Evolutionary conservation across 345 rosid genomes (phyloP), one percentile per base, ranked within the genome.

Genomic region (Pugionium dolabratum): DNA sequence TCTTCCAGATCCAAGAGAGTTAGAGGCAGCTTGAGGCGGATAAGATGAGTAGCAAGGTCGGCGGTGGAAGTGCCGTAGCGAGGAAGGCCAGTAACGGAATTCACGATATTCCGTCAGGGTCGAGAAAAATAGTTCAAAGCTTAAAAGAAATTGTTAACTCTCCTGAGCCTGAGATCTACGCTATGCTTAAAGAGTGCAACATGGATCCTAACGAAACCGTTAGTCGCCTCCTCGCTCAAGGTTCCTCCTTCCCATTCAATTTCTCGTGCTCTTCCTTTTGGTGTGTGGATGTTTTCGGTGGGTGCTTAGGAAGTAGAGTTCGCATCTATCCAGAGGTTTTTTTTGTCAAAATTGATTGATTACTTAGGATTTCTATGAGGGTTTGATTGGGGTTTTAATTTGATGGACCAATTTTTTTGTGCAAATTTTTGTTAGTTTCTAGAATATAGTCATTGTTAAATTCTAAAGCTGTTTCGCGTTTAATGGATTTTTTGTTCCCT

Each of bases 181-280:
- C 91, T 45, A 85, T 81, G 79, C 99, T 94, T 60, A 88, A 87
- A 80, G 99, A 94, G 54, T 94, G 99, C 73, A 82, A 82, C 72
- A 91, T 94, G 99, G 99, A 95, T 91, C 99, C 97, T 64, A 87
- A 95, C 79, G 97, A 95, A 77, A 79, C 99, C 62, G 97, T 89
- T 66, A 86, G 79, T 79, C 96, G 99, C 73, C 95, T 91, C 63
- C 93, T 95, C 71, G 37, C 86, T 64, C 99, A 87, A 95, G 99
- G 99, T 94, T 62, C 11, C 1, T 6, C 28, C 25, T 29, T 33
- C 1, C 30, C 42, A 25, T 10, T 8, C 42, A n/a, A n/a, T n/a
- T n/a, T n/a, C n/a, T n/a, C n/a, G n/a, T n/a, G n/a, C n/a, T n/a
- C n/a, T n/a, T n/a, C n/a, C n/a, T n/a, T n/a, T 18, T 47, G 0